These are phyloP conservation scores for Cunninghamia lanceolata DNA, from an alignment of 75 land plant genomes.

Conservation along the genomic window DNA sequence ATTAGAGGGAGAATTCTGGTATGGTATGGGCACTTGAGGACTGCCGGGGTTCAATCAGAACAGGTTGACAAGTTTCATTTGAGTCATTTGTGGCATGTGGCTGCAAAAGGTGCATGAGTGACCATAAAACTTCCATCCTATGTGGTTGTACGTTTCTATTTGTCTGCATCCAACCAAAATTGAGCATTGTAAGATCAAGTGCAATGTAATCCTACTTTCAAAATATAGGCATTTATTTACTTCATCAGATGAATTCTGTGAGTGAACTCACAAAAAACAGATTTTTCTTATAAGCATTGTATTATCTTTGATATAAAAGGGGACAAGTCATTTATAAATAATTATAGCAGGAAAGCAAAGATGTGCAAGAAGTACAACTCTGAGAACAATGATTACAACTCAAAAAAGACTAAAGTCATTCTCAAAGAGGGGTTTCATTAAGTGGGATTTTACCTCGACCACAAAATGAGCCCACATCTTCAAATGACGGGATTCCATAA, in stretches of 20 bases:
- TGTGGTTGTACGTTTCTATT: conserved; percentile 39
- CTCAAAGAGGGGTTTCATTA: neutral
- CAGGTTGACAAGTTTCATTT: neutral
- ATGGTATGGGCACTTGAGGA: conserved; percentile 13
- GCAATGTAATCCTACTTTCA: neutral
- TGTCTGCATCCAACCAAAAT: conserved; percentile 34
- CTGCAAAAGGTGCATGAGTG: conserved; percentile 57
- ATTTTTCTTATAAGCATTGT: neutral
- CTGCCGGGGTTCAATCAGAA: neutral
- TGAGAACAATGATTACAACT: neutral
- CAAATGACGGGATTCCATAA: conserved; percentile 63
- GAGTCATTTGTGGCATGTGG: conserved; percentile 20
- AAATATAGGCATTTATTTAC: neutral
- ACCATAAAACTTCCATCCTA: conserved; percentile 61
- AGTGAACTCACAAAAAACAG: neutral
- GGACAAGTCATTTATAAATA: neutral
- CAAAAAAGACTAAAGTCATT: neutral
- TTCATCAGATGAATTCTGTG: neutral
- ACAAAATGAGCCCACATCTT: conserved; percentile 84
- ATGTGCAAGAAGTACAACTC: neutral
- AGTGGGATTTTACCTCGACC: conserved; percentile 55
- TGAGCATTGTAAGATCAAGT: neutral
- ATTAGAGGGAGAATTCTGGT: neutral
- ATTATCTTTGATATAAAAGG: neutral
- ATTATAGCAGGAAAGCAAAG: neutral